Base-by-base conservation (phyloP, 768 basidiomycete species). In the Antrodiella citrinella region DNA sequence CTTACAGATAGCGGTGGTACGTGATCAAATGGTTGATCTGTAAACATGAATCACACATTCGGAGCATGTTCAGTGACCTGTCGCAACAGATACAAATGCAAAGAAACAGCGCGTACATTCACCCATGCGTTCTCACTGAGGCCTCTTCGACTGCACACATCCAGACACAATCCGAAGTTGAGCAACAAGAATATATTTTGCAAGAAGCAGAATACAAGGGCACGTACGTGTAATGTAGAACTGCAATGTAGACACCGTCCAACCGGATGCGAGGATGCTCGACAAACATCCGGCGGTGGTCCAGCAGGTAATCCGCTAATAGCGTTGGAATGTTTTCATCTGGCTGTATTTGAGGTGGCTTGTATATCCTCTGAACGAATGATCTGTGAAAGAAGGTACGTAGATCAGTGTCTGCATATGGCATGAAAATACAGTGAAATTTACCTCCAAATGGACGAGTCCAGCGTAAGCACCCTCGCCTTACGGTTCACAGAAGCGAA, bases 181-280 rank as follows among this genome's bases (percentile, higher is more conserved):
- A 47, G 46, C 42, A 39, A 49, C 30, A 45, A 40, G 47, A 49
- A 45, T 20, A 18, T 47, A 51, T 48, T 26, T 23, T 25, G 47
- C 15, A 4, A 10, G 26, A 45, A 7, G 7, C 51, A 45, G 26
- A 44, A 18, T 42, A 35, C 43, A 49, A n/a, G n/a, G 23, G 49
- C 46, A 65, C 81, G 53, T 64, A 88, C 87, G 84, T 71, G 57
- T 90, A 95, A 64, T 92, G 91, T 60, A 91, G 94, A 18, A 89
- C 86, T 19, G 90, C 84, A 47, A 96, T 93, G 63, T 95, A 95
- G 9, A 91, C 82, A 1, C 93, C 93, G 53, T 95, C 93, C 54
- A 85, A 63, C 35, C 93, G 81, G 44, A 95, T 64, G 44, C 93
- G 78, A 12, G 91, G 91, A 51, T 91, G 86, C 64, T 92, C 86